Conservation (phyloP, 805 yeast species). For the Candida chauliodis region DNA sequence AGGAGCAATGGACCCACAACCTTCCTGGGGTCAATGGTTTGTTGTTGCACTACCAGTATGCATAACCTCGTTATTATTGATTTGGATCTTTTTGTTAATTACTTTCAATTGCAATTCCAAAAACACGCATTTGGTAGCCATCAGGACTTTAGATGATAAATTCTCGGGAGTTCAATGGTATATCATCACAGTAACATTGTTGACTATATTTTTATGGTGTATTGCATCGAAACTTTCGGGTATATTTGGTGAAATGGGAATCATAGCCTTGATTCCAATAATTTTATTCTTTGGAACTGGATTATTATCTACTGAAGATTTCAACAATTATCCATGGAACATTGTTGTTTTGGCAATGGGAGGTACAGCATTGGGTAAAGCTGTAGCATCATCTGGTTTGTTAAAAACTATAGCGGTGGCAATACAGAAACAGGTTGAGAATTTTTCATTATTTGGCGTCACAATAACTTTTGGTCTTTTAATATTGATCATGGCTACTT, state of each 20-base stretch:
- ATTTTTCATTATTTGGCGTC: conserved; percentile 68
- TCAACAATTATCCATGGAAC: conserved; percentile 95
- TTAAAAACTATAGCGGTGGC: conserved; percentile 69
- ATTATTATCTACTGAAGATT: conserved; percentile 79
- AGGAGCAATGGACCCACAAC: conserved; percentile 49
- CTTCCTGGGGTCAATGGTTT: conserved; percentile 58
- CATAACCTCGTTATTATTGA: conserved; percentile 35
- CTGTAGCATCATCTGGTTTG: conserved; percentile 88
- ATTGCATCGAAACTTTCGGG: conserved; percentile 70
- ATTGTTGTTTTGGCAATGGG: conserved; percentile 97
- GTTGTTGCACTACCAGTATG: conserved; percentile 48
- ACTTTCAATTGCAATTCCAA: conserved; percentile 51
- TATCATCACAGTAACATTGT: conserved; percentile 60
- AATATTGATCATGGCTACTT: conserved; percentile 83
- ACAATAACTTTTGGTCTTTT: conserved; percentile 77
- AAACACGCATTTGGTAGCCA: conserved; percentile 50
- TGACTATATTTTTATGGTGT: conserved; percentile 88
- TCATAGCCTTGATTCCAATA: conserved; percentile 85
- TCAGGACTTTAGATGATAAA: conserved; percentile 57
- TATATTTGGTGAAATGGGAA: conserved; percentile 93
- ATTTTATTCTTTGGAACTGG: conserved; percentile 94
- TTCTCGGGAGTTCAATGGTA: conserved; percentile 75
- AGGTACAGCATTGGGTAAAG: conserved; percentile 92
- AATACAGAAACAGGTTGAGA: conserved; percentile 64
- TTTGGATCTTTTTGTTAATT: conserved; percentile 51